Evolutionary conservation across 106 monocot species (phyloP).

Genomic region (Xerophyta viscosa): DNA sequence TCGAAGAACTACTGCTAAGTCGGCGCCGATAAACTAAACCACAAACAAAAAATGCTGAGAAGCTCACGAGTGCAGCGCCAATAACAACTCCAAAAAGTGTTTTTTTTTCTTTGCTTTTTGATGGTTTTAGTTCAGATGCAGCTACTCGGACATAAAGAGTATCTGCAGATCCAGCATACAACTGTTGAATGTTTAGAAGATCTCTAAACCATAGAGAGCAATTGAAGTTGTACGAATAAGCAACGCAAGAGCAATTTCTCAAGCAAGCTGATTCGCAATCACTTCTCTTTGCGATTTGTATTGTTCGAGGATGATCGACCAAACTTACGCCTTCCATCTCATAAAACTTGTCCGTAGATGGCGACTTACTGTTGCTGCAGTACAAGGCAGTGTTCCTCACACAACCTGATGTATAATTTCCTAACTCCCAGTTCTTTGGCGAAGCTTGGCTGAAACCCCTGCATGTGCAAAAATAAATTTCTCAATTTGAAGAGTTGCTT

Average conservation of each 20-base stretch:
- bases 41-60: too few relatives aligned
- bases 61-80: too few relatives aligned
- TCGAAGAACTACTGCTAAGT: neutral
- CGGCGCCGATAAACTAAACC: neutral
- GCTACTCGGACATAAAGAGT: conserved; percentile 26
- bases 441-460: conserved; percentile 5
- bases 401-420: conserved; percentile 11
- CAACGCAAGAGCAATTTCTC: too few relatives aligned
- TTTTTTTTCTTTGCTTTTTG: too few relatives aligned
- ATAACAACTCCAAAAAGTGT: too few relatives aligned
- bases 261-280: conserved; percentile 32
- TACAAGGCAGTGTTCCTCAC: conserved; percentile 5
- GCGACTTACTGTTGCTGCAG: neutral
- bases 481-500: too few relatives aligned
- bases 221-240: conserved; percentile 19
- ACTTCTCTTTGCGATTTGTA: neutral
- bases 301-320: too few relatives aligned
- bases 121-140: conserved; percentile 15
- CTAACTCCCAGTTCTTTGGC: conserved; percentile 5
- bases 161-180: neutral
- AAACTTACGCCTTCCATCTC: too few relatives aligned
- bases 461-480: too few relatives aligned
- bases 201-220: too few relatives aligned
- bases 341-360: too few relatives aligned
- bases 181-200: conserved; percentile 24